Percentiles rank a stretch among this genome's conserved stretches.
These are phyloP conservation scores for Hirsutella thompsonii DNA, from an alignment of 2,329 filamentous ascomycete species.

Conservation along the genomic window DNA sequence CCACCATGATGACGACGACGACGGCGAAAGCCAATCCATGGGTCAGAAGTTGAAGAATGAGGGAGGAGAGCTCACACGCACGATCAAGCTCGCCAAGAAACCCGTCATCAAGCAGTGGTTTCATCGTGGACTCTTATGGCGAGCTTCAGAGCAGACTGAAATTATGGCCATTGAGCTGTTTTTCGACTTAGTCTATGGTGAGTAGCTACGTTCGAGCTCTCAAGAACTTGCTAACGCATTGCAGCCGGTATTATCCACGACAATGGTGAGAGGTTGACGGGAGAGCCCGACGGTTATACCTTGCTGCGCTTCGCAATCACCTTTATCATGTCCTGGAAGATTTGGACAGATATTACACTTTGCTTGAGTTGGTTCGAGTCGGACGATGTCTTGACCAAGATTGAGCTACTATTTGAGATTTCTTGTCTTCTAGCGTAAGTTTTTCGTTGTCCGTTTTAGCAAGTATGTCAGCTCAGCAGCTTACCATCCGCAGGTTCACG, in stretches of 20 bases:
- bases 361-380: conserved; percentile 48
- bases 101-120: conserved; percentile 54
- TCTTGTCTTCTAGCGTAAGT: conserved; percentile 43
- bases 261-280: conserved; percentile 47
- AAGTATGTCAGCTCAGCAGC: too few relatives aligned
- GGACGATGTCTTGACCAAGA: conserved; percentile 44
- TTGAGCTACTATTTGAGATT: conserved; percentile 47
- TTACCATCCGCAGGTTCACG: conserved; percentile 8
- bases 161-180: conserved; percentile 53
- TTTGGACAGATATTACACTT: conserved; percentile 47
- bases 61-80: conserved; percentile 17
- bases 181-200: conserved; percentile 45
- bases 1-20: not conserved
- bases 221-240: too few relatives aligned
- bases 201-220: not conserved
- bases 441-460: too few relatives aligned
- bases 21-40: not conserved
- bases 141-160: conserved; percentile 43
- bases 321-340: conserved; percentile 50
- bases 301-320: conserved; percentile 48
- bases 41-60: not conserved
- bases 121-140: conserved; percentile 51
- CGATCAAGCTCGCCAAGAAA: conserved; percentile 43
- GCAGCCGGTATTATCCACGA: conserved; percentile 48
- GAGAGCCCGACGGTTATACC: conserved; percentile 38